phyloP scores from a whole-genome alignment of 495 filamentous ascomycete genomes.

The Neurospora africana region DNA sequence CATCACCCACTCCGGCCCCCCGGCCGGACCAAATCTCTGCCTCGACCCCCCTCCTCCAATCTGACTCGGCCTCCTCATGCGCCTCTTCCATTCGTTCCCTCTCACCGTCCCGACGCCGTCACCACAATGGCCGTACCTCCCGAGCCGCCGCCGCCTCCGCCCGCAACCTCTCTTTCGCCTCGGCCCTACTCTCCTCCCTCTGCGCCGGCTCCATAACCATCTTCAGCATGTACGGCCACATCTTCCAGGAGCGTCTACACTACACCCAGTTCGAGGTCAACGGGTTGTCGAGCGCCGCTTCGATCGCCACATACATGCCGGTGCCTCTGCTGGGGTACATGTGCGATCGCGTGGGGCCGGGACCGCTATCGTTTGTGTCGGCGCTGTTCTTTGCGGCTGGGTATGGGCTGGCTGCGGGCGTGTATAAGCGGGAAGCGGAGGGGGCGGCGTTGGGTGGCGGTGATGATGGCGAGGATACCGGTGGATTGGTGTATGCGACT shows the following conservation, averaged over 20 bases:
- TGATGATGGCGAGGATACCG: slow-evolving; percentile 20
- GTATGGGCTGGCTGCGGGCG: slow-evolving; percentile 72
- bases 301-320: slow-evolving; percentile 77
- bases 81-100: slow-evolving; percentile 25
- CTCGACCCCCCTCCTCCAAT: slow-evolving; percentile 19
- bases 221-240: slow-evolving; percentile 83
- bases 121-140: slow-evolving; percentile 12
- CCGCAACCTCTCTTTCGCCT: slow-evolving; percentile 29
- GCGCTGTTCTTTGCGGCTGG: slow-evolving; percentile 64
- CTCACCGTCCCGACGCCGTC: slow-evolving; percentile 12
- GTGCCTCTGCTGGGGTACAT: slow-evolving; percentile 82
- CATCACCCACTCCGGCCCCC: slow-evolving; percentile 4
- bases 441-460: slow-evolving; percentile 20
- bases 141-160: slow-evolving; percentile 15
- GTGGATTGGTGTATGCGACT: slow-evolving; percentile 60
- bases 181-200: slow-evolving; percentile 41
- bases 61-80: slow-evolving; percentile 23
- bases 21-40: slow-evolving; percentile 3
- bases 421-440: slow-evolving; percentile 54
- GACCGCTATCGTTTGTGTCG: slow-evolving; percentile 60
- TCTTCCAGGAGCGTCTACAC: slow-evolving; percentile 70
- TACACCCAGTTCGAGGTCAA: slow-evolving; percentile 92
- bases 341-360: slow-evolving; percentile 78
- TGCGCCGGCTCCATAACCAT: slow-evolving; percentile 78
- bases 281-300: slow-evolving; percentile 70